Conservation (phyloP, 192 early-diverging fungal genomes). For the Mortierella alpina region DNA sequence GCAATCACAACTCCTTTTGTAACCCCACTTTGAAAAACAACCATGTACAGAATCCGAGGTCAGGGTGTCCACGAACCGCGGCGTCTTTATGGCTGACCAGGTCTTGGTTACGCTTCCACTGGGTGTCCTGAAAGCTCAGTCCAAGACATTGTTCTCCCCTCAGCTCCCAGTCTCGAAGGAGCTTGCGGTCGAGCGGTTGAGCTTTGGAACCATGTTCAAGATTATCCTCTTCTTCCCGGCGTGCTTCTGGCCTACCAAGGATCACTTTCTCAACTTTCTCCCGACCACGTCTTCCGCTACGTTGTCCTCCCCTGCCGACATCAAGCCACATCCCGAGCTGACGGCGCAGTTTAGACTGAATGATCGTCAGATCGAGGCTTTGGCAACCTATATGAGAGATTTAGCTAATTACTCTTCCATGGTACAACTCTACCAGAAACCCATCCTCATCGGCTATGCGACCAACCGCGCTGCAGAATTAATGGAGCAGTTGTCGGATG, state of each 20-base stretch:
- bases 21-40: not conserved
- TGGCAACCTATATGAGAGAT: slow-evolving; percentile 31
- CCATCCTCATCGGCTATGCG: slow-evolving; percentile 42
- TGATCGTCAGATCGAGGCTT: slow-evolving; percentile 15
- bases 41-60: slow-evolving; percentile 21
- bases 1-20: not conserved
- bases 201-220: slow-evolving; percentile 59
- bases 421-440: slow-evolving; percentile 24
- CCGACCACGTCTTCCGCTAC: not conserved
- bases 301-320: not conserved
- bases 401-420: slow-evolving; percentile 43
- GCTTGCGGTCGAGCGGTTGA: slow-evolving; percentile 36
- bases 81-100: slow-evolving; percentile 28
- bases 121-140: slow-evolving; percentile 52
- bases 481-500: slow-evolving; percentile 29
- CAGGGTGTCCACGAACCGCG: slow-evolving; percentile 31
- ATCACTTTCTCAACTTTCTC: slow-evolving; percentile 47
- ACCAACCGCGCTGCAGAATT: slow-evolving; percentile 44
- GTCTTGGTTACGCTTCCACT: slow-evolving; percentile 56
- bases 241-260: slow-evolving; percentile 39
- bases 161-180: slow-evolving; percentile 42
- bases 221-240: slow-evolving; percentile 41
- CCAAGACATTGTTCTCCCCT: slow-evolving; percentile 39
- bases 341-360: slow-evolving; percentile 1
- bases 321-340: not conserved